A percentile compares a stretch with the other conserved stretches of the same genome.
These are phyloP conservation scores for Phyllosticta ampelicida DNA, from an alignment of 2,329 filamentous ascomycete genomes.

Conservation along the genomic window DNA sequence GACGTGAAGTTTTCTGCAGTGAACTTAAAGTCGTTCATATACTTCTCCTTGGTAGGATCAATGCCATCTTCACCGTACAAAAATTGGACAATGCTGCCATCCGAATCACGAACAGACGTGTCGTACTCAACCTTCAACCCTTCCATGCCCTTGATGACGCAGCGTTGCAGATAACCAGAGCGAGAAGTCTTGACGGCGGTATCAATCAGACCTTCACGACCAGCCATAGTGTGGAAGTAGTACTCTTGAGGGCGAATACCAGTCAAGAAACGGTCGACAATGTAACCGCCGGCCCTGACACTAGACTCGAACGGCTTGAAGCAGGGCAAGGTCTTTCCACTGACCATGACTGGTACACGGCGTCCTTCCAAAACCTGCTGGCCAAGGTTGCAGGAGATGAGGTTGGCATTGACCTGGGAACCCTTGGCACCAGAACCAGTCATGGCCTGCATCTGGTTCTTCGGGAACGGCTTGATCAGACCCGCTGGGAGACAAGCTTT, in stretches of 20 bases:
- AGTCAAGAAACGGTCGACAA: conserved; percentile 93
- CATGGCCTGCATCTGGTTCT: conserved; percentile 99
- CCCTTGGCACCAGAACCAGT: conserved; percentile 95
- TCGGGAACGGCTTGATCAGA: conserved; percentile 83
- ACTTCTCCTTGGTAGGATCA: conserved; percentile 88
- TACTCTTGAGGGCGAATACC: conserved; percentile 96
- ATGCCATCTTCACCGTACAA: conserved; percentile 93
- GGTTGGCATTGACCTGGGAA: conserved; percentile 82
- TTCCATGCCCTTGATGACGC: conserved; percentile 98
- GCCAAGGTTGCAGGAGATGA: conserved; percentile 95
- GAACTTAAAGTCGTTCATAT: conserved; percentile 83
- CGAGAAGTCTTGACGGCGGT: conserved; percentile 97
- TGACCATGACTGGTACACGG: conserved; percentile 93
- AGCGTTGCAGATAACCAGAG: conserved; percentile 91
- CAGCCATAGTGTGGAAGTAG: conserved; percentile 99
- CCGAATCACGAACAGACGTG: conserved; percentile 83
- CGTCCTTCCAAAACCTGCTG: conserved; percentile 94
- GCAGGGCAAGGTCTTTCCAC: conserved; percentile 88
- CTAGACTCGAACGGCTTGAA: conserved; percentile 88
- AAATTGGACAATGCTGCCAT: conserved; percentile 89
- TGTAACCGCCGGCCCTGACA: conserved; percentile 82
- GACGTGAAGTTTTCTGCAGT: conserved; percentile 76
- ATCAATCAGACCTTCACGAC: conserved; percentile 95
- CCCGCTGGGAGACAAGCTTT: conserved; percentile 67
- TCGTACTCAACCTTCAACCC: conserved; percentile 88